These are phyloP conservation scores for Saturnispora quitensis DNA, from an alignment of 805 yeast species.

Conservation along the genomic window DNA sequence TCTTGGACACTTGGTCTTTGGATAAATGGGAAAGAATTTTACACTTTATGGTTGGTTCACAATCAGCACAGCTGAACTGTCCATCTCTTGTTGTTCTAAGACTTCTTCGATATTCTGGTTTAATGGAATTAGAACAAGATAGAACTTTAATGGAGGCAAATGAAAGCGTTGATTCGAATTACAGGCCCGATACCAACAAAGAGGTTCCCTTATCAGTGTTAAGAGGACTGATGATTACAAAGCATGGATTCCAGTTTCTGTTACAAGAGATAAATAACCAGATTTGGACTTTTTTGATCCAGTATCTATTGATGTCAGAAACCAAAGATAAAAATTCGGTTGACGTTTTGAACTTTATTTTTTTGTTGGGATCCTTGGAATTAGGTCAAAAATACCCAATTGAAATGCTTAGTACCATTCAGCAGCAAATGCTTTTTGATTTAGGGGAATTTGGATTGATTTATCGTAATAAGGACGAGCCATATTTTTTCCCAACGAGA, in stretches of 20 bases:
- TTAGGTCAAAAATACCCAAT: conserved; percentile 80
- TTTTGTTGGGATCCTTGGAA: conserved; percentile 87
- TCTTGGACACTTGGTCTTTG: conserved; percentile 72
- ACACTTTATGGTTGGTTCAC: conserved; percentile 97
- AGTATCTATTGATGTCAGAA: conserved; percentile 79
- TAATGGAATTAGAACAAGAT: conserved; percentile 62
- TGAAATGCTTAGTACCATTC: conserved; percentile 66
- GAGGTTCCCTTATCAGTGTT: conserved; percentile 16
- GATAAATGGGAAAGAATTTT: conserved; percentile 90
- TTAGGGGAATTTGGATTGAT: conserved; percentile 86
- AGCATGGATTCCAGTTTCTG: conserved; percentile 87
- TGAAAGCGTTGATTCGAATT: conserved; percentile 15
- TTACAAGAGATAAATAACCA: conserved; percentile 90
- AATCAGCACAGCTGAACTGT: conserved; percentile 37
- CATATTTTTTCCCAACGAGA: conserved; percentile 81
- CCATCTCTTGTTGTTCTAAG: conserved; percentile 81
- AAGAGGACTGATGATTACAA: conserved; percentile 58
- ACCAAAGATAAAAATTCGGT: conserved; percentile 88
- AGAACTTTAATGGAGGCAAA: conserved; percentile 21
- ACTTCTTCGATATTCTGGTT: conserved; percentile 67
- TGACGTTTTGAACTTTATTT: conserved; percentile 87
- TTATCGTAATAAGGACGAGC: conserved; percentile 41
- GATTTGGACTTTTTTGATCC: conserved; percentile 84
- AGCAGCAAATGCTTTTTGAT: conserved; percentile 78
- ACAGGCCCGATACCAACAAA: conserved; percentile 14